Base-by-base conservation (phyloP, 371 early-diverging fungal genomes). In the Rhizopus stolonifer region DNA sequence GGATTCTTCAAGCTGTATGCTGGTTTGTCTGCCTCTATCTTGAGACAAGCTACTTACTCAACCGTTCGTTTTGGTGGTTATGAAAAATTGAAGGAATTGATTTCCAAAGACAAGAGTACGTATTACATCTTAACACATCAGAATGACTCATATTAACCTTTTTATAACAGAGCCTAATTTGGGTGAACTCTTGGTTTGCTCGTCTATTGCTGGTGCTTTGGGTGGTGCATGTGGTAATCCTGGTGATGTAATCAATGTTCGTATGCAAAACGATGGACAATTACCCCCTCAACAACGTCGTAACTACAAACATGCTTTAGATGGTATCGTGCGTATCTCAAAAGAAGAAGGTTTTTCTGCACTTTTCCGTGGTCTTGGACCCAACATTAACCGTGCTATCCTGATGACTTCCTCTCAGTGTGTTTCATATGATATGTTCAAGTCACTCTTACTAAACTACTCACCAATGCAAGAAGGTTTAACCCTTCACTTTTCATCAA, bases 201-300 rank as follows among this genome's bases (percentile, higher is more conserved):
- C 84, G 9, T 68, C 82, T 22, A 49, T 81, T 17, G 89, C 89
- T 46, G 94, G 94, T 29, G 82, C 82, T 19, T 64, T 89, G 14
- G 92, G 91, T 26, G 94, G 93, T 1, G 79, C 84, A 42, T 83
- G 82, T 53, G 92, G 91, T 43, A 89, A 88, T 54, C 92, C 93
- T 1, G 91, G 90, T 8, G 94, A 94, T 61, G 80, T 92, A 4
- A 84, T 88, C 29, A 91, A 92, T 54, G 86, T 92, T 42, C 76
- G 91, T 2, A 84, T 92, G 89, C 91, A 91, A 49, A 88, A 88
- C 59, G 90, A 91, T 53, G 89, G 90, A n/a, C 74, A 87, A 45
- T 65, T 89, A 29, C 84, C 89, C 1, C 60, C 53, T 26, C 75
- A 79, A 3, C 66, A 80, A 57, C 80, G 84, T 25, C 70, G 91